Base-by-base conservation (phyloP, 1,139 yeast genomes). In the Blastobotrys capitulatus region DNA sequence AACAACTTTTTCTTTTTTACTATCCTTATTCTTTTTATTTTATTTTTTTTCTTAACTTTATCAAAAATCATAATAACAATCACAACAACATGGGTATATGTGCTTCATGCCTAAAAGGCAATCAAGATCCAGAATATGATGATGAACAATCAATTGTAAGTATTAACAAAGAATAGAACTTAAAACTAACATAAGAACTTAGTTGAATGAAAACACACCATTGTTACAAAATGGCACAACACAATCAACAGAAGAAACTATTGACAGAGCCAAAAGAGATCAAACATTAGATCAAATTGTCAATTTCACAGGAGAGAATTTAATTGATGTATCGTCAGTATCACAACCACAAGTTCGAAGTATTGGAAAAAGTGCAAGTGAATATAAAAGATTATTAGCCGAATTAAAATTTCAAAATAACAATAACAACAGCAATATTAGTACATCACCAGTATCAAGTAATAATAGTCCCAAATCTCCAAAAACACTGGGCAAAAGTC, bases 321-420 rank as follows among this genome's bases (percentile, higher is more conserved):
- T 60, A 29, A 60, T 60, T 26, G 61, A 60, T 42, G 58, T 60
- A 10, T 53, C 57, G 16, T 52, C 61, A 8, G 59, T 58, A 13
- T 57, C 56, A 16, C 61, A 56, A 47, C 61, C 60, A 6, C 60
- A 57, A 32, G 55, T 56, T 8, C 51, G 52, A 19, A 44, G 56
- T 7, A 44, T 51, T 22, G 60, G 58, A 34, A 45, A 50, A 32
- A 44, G 57, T 13, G 60, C 60, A 12, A 50, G 44, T 6, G 61
- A 58, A 39, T 58, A 57, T 18, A 53, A 51, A 25, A 50, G 51
- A 25, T 29, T 50, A 10, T 31, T 54, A 26, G 57, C 54, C 6
- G 53, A 52, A 26, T 42, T 53, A 27, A 51, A 51, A 31, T 49
- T 44, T 20, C 31, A 20, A 8, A 41, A 42, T n/a, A 27, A 26